Base-by-base conservation (phyloP, 2,329 filamentous ascomycete genomes). In the Dothistroma septosporum region DNA sequence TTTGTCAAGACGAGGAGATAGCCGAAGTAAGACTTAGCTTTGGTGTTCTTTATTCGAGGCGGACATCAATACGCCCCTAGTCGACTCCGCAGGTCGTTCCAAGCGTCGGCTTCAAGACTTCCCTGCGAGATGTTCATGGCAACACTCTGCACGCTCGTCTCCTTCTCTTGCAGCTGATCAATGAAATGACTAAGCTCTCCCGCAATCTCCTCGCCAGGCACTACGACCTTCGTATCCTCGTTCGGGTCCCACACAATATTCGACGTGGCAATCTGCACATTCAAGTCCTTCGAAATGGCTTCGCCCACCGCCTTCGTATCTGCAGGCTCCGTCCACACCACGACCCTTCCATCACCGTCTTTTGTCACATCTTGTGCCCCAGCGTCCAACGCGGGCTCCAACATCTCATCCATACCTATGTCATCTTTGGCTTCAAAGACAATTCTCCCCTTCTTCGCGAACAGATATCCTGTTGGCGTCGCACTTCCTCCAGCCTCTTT, bases 231-330 rank as follows among this genome's bases (percentile, higher is more conserved):
- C 0, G 89, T 92, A 63, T 96, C 92, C 69, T 88, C 85, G 62
- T 93, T 94, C 0, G 91, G 84, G 61, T 88, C 85, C 87, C 91
- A 97, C 48, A 96, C 82, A 56, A 97, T 93, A 59, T 95, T 90
- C 19, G 86, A 86, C 66, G 85, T 87, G 58, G 88, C 78, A 50
- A 95, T 83, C 61, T 88, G 83, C 62, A 95, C 76, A 0, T 81
- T 83, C 21, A 90, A 81, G 41, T 82, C 79, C 65, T 83, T 80
- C 4, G 84, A 80, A n/a, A 96, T 72, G 12, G 80, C 79, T 62
- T 89, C 81, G 1, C 85, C 86, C 1, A 88, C 85, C 19, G 83
- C 78, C 59, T 83, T 87, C 0, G 87, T 89, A 62, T 84, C 80
- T 10, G 80, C 82, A 0, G 89, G 86, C 66, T 88, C 84, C 0